phyloP scores from a whole-genome alignment of 1,139 yeast species.

The Oligophagozyma castellii region DNA sequence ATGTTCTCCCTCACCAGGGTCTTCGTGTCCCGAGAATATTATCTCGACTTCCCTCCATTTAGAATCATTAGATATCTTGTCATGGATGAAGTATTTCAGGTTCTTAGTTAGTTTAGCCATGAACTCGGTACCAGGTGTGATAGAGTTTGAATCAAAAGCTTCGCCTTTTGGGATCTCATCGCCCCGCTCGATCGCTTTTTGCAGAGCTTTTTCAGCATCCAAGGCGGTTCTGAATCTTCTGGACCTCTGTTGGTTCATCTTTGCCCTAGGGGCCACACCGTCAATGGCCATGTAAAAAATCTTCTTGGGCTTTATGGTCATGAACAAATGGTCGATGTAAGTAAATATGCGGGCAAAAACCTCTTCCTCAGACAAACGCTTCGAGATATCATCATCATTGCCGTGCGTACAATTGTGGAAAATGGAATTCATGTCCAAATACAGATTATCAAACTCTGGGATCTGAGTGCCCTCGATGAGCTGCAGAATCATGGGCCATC shows the following conservation, averaged over 20 bases:
- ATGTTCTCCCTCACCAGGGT: slow-evolving; percentile 99
- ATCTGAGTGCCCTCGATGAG: slow-evolving; percentile 71
- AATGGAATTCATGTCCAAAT: slow-evolving; percentile 95
- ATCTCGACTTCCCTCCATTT: slow-evolving; percentile 82
- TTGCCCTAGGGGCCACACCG: slow-evolving; percentile 99
- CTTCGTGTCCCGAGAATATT: slow-evolving; percentile 87
- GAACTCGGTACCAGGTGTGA: slow-evolving; percentile 97
- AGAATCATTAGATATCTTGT: slow-evolving; percentile 78
- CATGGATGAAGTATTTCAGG: slow-evolving; percentile 80
- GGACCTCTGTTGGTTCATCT: slow-evolving; percentile 98
- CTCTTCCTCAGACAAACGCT: slow-evolving; percentile 72
- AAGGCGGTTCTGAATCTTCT: slow-evolving; percentile 92
- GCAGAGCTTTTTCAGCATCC: slow-evolving; percentile 71
- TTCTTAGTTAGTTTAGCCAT: slow-evolving; percentile 84
- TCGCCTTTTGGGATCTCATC: slow-evolving; percentile 39
- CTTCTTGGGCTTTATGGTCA: slow-evolving; percentile 73
- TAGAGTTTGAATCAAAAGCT: slow-evolving; percentile 87
- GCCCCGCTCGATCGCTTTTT: slow-evolving; percentile 34
- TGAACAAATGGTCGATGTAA: slow-evolving; percentile 87
- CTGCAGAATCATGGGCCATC: slow-evolving; percentile 97
- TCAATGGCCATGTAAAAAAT: slow-evolving; percentile 95
- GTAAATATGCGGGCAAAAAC: slow-evolving; percentile 88
- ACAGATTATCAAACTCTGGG: slow-evolving; percentile 89
- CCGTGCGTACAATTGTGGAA: slow-evolving; percentile 87
- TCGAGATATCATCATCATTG: slow-evolving; percentile 46